phyloP scores from a whole-genome alignment of 176 grass and related monocot species.

The Tuctoria greenei region DNA sequence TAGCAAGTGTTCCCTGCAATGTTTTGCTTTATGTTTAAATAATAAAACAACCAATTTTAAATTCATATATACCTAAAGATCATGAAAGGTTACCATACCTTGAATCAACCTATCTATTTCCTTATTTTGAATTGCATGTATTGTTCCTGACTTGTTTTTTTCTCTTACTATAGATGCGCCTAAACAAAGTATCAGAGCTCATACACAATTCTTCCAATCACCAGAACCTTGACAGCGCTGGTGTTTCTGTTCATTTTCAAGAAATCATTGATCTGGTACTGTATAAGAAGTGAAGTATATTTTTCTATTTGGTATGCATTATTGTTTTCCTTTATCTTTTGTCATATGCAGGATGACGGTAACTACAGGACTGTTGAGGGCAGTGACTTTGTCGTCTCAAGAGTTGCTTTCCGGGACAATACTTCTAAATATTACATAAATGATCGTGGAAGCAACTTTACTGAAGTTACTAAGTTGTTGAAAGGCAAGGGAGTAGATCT shows the following conservation, averaged over 20 bases:
- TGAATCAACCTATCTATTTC: constrained; percentile 1
- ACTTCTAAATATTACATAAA: constrained; percentile 98
- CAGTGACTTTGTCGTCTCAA: constrained; percentile 77
- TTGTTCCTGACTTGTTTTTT: constrained; percentile 20
- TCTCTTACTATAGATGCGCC: constrained; percentile 65
- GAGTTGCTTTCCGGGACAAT: constrained; percentile 90
- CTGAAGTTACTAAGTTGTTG: constrained; percentile 85
- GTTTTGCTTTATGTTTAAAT: constrained; percentile 18
- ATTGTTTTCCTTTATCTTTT: constrained; percentile 30
- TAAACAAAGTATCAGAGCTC: constrained; percentile 97
- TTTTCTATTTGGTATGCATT: constrained; percentile 26
- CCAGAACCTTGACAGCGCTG: constrained; percentile 84
- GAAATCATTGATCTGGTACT: constrained; percentile 97
- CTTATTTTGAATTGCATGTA: constrained; percentile 8
- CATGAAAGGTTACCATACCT: constrained; percentile 12
- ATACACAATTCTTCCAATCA: constrained; percentile 97
- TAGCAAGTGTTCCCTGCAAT: constrained; percentile 20
- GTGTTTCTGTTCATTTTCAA: constrained; percentile 95
- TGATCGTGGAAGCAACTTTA: constrained; percentile 82
- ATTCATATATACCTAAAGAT: constrained; percentile 6
- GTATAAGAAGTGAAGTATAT: constrained; percentile 37
- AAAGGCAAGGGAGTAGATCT: constrained; percentile 97
- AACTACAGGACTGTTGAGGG: constrained; percentile 69
- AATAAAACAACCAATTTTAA: constrained; percentile 6
- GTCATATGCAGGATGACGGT: constrained; percentile 68